Evolutionary conservation across 768 basidiomycete species (phyloP).

Genomic region (Leucosporidium creatinivorum): DNA sequence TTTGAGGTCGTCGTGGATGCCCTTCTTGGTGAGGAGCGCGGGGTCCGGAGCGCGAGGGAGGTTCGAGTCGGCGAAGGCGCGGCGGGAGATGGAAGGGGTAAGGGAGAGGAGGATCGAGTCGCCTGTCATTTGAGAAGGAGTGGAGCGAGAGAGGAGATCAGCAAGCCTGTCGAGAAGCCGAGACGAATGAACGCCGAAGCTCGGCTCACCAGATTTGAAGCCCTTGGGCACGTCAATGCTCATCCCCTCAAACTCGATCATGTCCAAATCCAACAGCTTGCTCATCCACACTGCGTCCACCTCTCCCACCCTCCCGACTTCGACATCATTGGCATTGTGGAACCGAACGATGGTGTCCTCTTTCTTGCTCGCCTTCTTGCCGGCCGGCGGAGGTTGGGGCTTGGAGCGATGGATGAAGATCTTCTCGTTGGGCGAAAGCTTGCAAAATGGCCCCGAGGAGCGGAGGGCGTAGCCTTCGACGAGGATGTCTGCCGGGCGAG

Average conservation of each 20-base stretch:
- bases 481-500: background rate
- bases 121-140: conserved; percentile 66
- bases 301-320: conserved; percentile 69
- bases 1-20: conserved; percentile 62
- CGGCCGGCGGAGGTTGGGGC: background rate
- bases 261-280: conserved; percentile 56
- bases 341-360: conserved; percentile 32
- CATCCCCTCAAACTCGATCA: conserved; percentile 10
- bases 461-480: conserved; percentile 9
- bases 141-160: conserved; percentile 50
- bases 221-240: background rate
- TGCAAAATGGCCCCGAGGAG: background rate
- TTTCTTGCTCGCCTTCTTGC: conserved; percentile 15
- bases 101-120: conserved; percentile 69
- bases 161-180: background rate
- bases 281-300: conserved; percentile 66
- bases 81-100: conserved; percentile 58
- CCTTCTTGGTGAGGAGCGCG: conserved; percentile 18
- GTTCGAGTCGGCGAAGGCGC: conserved; percentile 53
- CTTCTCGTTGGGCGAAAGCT: conserved; percentile 13
- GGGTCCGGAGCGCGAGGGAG: background rate
- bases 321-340: conserved; percentile 42
- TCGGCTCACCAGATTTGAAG: conserved; percentile 16
- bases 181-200: background rate
- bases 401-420: conserved; percentile 9